These are phyloP conservation scores for Collariella sp. DNA, from an alignment of 495 filamentous ascomycete species.

Conservation along the genomic window DNA sequence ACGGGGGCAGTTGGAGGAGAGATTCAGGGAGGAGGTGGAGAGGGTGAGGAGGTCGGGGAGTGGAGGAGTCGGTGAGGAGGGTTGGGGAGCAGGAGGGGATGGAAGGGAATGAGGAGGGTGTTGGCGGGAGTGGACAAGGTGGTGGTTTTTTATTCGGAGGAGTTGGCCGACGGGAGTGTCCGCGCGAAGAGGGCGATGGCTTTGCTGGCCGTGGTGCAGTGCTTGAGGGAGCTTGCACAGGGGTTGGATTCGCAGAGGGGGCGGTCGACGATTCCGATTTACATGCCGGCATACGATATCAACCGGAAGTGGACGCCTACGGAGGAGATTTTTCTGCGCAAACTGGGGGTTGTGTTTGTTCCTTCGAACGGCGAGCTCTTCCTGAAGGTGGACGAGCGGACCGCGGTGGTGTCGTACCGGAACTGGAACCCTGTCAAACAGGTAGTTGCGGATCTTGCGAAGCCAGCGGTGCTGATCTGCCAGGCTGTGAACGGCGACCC, in stretches of 20 bases:
- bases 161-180: constrained; percentile 4
- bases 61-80: constrained; percentile 1
- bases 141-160: constrained; percentile 11
- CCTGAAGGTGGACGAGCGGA: constrained; percentile 13
- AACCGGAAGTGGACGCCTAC: background rate
- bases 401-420: constrained; percentile 14
- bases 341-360: constrained; percentile 3
- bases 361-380: constrained; percentile 15
- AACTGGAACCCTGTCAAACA: constrained; percentile 31
- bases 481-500: constrained; percentile 11
- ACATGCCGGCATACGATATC: constrained; percentile 10
- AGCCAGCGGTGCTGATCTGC: constrained; percentile 15
- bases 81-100: background rate
- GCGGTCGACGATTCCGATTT: constrained; percentile 8
- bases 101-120: background rate
- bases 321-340: constrained; percentile 1
- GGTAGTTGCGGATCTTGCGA: constrained; percentile 17
- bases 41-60: background rate
- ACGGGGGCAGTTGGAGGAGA: background rate
- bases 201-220: constrained; percentile 4
- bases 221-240: constrained; percentile 2
- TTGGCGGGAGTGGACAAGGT: constrained; percentile 11
- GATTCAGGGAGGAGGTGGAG: background rate
- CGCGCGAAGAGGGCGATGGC: constrained; percentile 10
- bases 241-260: background rate